Conservation (phyloP, 2,329 filamentous ascomycete species). For the Parastagonospora avenae region DNA sequence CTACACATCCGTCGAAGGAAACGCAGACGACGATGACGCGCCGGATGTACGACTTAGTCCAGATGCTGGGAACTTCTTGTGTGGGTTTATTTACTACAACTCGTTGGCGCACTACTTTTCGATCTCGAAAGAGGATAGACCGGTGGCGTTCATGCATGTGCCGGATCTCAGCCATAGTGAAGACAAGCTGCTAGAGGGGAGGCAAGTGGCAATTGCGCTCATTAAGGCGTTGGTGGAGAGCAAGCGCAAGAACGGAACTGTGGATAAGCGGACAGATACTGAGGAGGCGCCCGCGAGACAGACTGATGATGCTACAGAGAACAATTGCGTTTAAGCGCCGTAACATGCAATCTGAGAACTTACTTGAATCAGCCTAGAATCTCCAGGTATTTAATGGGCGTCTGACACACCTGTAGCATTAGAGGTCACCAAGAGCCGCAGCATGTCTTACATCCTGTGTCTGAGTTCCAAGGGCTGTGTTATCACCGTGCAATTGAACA, state of each 20-base stretch:
- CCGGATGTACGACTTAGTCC: slow-evolving; percentile 35
- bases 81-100: slow-evolving; percentile 46
- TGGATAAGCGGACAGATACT: not conserved
- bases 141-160: slow-evolving; percentile 44
- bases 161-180: slow-evolving; percentile 38
- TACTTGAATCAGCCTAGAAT: too few relatives aligned
- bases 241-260: slow-evolving; percentile 23
- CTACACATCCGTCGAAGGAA: slow-evolving; percentile 3
- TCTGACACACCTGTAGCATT: too few relatives aligned
- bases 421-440: too few relatives aligned
- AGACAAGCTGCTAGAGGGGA: slow-evolving; percentile 30
- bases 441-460: too few relatives aligned
- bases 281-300: too few relatives aligned
- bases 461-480: too few relatives aligned
- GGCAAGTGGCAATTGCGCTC: slow-evolving; percentile 36
- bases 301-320: too few relatives aligned
- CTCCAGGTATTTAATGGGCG: too few relatives aligned
- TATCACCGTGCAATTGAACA: too few relatives aligned
- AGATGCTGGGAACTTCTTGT: slow-evolving; percentile 45
- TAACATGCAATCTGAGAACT: too few relatives aligned
- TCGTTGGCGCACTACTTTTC: slow-evolving; percentile 37
- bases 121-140: slow-evolving; percentile 25
- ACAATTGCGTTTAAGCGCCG: too few relatives aligned
- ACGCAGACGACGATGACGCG: not conserved
- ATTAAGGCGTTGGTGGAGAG: slow-evolving; percentile 44